Conservation (phyloP, 1,284 basidiomycete species). For the Lignosus rhinocerotis region DNA sequence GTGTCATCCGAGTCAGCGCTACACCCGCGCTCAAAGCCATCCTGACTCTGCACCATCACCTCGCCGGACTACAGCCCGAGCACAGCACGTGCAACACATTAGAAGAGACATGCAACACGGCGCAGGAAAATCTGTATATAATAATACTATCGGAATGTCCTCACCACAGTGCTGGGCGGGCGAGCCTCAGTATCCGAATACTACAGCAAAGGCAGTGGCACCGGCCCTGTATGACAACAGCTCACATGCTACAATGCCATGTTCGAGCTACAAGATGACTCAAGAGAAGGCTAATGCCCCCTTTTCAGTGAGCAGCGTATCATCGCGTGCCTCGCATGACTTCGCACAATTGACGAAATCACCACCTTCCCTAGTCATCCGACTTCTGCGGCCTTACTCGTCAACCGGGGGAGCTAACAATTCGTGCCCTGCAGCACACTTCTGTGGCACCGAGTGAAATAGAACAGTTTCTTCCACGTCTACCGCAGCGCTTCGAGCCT, state of each 20-base stretch:
- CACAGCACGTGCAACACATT: no score
- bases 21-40: no score
- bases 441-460: neutral
- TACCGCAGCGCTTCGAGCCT: neutral
- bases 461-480: neutral
- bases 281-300: neutral
- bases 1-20: no score
- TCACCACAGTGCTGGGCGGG: slow-evolving; percentile 1
- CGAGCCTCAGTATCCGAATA: neutral
- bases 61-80: no score
- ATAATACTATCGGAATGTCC: neutral
- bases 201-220: slow-evolving; percentile 20
- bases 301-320: slow-evolving; percentile 13
- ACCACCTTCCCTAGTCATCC: neutral
- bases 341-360: neutral
- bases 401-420: no score
- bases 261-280: neutral
- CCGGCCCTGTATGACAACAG: slow-evolving; percentile 9
- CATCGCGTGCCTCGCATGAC: neutral
- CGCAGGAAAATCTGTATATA: neutral
- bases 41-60: no score
- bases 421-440: neutral
- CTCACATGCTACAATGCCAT: neutral
- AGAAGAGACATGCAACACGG: neutral
- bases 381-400: neutral